phyloP scores from a whole-genome alignment of 305 asterid species.

The Fraxinus baroniana region DNA sequence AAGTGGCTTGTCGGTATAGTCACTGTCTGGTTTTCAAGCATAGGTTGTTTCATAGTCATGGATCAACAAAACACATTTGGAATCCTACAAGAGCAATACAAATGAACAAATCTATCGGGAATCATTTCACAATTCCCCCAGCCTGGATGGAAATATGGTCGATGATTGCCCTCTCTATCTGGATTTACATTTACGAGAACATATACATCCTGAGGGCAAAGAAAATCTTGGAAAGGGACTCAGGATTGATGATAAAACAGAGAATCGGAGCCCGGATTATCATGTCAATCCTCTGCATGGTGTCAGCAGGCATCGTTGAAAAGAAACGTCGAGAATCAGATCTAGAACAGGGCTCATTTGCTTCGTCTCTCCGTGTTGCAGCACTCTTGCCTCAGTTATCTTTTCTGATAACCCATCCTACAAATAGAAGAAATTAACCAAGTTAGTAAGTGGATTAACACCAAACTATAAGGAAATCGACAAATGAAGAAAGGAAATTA shows the following conservation, averaged over 20 bases:
- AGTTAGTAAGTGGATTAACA: neutral
- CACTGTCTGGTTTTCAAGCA: too few species aligned
- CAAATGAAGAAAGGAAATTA: too few species aligned
- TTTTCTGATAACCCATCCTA: too few species aligned
- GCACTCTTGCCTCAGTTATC: constrained; percentile 55
- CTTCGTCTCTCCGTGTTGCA: constrained; percentile 49
- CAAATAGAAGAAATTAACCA: too few species aligned
- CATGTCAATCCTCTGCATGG: constrained; percentile 61
- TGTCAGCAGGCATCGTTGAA: constrained; percentile 54
- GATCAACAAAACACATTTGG: too few species aligned
- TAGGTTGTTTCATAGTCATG: too few species aligned
- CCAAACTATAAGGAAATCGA: too few species aligned
- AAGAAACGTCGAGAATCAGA: constrained; percentile 40
- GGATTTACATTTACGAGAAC: constrained; percentile 63
- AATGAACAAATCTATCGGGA: too few species aligned
- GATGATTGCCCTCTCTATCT: constrained; percentile 59
- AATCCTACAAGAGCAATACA: too few species aligned
- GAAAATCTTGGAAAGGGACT: constrained; percentile 35
- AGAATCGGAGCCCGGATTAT: constrained; percentile 51
- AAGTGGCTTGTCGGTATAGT: too few species aligned
- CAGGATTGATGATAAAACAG: constrained; percentile 35
- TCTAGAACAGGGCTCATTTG: constrained; percentile 25
- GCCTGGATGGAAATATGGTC: constrained; percentile 31
- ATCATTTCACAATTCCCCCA: too few species aligned
- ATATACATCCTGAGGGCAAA: constrained; percentile 39